Base-by-base conservation (phyloP, 371 early-diverging fungal species). In the Mucor irregularis region DNA sequence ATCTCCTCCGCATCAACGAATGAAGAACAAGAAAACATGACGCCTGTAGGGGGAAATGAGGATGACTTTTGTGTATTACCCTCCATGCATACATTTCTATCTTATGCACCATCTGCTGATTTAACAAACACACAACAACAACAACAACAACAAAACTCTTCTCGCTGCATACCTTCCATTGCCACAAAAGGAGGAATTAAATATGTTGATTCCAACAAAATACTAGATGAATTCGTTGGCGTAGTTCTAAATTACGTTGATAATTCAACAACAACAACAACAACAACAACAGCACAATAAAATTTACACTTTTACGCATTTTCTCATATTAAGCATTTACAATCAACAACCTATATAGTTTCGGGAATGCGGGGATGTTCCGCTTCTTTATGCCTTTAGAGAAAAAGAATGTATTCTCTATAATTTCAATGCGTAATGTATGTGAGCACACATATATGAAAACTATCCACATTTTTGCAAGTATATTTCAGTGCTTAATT, bases 141-240 rank as follows among this genome's bases (percentile, higher is more conserved):
- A 43, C 33, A 58, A 33, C 58, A 63, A 63, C 25, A 45, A 48
- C 40, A 59, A 46, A 39, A 39, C 17, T 39, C 40, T 21, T 34
- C 35, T 10, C 37, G 49, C 22, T 61, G 56, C 50, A 56, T 51
- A 34, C 45, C 57, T 43, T 49, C 57, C 29, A 24, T 52, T 52
- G 42, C 53, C 42, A 52, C 53, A 53, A 64, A 64, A 64, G 64
- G 58, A 28, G 58, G 53, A 39, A 61, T 61, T 49, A 61, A 57
- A 58, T 66, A 62, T 62, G 67, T 58, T 35, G 62, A 62, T 24
- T 51, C 58, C 10, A 67, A 42, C 43, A 67, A 54, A 43, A 67
- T 67, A 56, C 39, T 67, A 44, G 62, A 67, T 47, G 67, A 67
- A 42, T 67, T 67, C 21, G 67, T 67, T 34, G 67, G 67, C 51